Evolutionary conservation across 176 grass and related monocot species (phyloP).

Genomic region (Lolium rigidum): DNA sequence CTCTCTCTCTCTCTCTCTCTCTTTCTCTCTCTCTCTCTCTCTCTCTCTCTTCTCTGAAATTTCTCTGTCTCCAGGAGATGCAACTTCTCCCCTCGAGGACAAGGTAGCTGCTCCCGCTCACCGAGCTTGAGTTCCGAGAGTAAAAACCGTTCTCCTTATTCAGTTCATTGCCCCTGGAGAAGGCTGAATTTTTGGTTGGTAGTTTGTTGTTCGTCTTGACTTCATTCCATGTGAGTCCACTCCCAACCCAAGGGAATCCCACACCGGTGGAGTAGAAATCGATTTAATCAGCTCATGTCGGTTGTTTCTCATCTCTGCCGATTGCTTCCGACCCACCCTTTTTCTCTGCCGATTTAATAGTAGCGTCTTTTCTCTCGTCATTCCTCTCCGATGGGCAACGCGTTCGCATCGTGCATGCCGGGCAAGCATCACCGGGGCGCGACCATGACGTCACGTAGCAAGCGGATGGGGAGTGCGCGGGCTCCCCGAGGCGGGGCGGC

Average conservation of each 20-base stretch:
- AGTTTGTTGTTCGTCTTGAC: background rate
- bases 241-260: background rate
- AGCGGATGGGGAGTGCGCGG: conserved; percentile 60
- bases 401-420: conserved; percentile 66
- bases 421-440: conserved; percentile 48
- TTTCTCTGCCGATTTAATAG: no score
- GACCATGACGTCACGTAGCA: conserved; percentile 60
- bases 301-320: no score
- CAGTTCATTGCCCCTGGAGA: background rate
- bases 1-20: no score
- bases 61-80: no score
- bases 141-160: conserved; percentile 25
- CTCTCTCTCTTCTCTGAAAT: no score
- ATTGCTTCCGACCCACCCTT: no score
- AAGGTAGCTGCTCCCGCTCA: background rate
- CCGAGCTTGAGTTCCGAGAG: background rate
- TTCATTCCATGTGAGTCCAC: conserved; percentile 11
- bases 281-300: no score
- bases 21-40: no score
- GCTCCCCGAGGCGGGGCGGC: conserved; percentile 59
- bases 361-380: no score
- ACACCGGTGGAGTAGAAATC: no score
- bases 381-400: conserved; percentile 99
- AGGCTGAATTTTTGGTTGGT: background rate
- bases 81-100: background rate